Base-by-base conservation (phyloP, 495 filamentous ascomycete genomes). In the Aspergillus affinis region DNA sequence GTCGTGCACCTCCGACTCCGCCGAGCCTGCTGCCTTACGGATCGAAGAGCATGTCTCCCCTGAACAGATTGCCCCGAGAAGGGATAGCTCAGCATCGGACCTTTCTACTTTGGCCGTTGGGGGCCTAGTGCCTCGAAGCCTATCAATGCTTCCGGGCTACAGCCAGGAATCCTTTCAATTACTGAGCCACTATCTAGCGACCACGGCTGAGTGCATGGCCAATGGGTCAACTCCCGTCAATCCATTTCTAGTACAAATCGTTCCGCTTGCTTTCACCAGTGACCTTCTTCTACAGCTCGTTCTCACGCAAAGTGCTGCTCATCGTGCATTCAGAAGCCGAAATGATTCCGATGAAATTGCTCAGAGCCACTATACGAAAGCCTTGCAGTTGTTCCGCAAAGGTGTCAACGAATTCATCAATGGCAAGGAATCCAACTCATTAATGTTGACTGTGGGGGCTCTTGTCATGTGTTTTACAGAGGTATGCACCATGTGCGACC, bases 381-480 rank as follows among this genome's bases (percentile, higher is more conserved):
- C 73, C 0, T 65, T 75, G 17, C 66, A 66, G 15, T 55, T 74
- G 9, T 75, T 75, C 51, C 65, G 73, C 18, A 61, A 64, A 15
- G 71, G 68, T 4, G 73, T 75, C 2, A 71, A 64, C 0, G 73
- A 74, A 12, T 75, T 75, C 30, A 69, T 75, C 23, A 67, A 74
- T 9, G 73, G 73, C n/a, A 75, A 70, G 45, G 73, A 75, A 20
- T 61, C 71, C 0, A 75, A 74, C 17, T 70, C 73, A 0, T 57
- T 75, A 2, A 73, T 75, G 67, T 56, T 75, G 3, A 67, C 73
- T 12, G 67, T 75, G 5, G 73, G 73, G 0, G 73, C 73, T 3
- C 63, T 75, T 41, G 50, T 75, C 2, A 75, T 75, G 73, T 75
- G 73, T 55, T 75, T 75, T 51, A 75, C 73, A 13, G 73, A 75